Evolutionary conservation across 768 basidiomycete species (phyloP), one percentile per base, ranked within the genome.

Genomic region (Boletus rufocinnamomeus): DNA sequence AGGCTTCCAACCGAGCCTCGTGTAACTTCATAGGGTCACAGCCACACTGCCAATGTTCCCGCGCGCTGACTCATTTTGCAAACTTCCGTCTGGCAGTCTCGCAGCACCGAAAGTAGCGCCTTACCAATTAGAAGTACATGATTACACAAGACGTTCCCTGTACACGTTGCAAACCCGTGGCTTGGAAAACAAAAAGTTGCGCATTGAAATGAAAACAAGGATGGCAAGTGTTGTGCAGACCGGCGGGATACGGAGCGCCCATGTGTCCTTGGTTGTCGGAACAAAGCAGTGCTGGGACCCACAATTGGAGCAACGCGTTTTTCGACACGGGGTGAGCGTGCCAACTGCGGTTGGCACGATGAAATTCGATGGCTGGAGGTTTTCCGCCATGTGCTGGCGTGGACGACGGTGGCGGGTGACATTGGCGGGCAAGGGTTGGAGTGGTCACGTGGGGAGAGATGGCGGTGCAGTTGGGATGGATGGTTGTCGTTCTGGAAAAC

Each of bases 111-210:
- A 30, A 30, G 47, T 43, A 58, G 56, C 54, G 54, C 57, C 44
- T 57, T 53, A 44, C 28, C 45, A 53, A 50, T 53, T 25, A 11
- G 19, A 32, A 43, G 63, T 68, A 68, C 61, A 55, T 66, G 60
- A 66, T 62, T 6, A 28, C 27, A 38, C 27, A 11, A 27, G 27
- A 27, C 19, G 3, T 11, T 28, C 10, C 27, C 17, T 21, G 30
- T 50, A 62, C 69, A 68, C 69, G 69, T 68, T 69, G 68, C 41
- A 52, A 60, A 56, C 21, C n/a, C 64, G 57, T 63, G 61, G 19
- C 1, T 2, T 41, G 28, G 21, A 32, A 32, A 30, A n/a, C 37
- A 34, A 44, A 32, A 32, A 23, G n/a, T 14, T 3, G 4, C 19
- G 37, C 37, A 13, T 27, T 38, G 25, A 52, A n/a, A 52, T 40